Base-by-base conservation (phyloP, 2,329 filamentous ascomycete genomes). In the Reticulascus tulasneorum region DNA sequence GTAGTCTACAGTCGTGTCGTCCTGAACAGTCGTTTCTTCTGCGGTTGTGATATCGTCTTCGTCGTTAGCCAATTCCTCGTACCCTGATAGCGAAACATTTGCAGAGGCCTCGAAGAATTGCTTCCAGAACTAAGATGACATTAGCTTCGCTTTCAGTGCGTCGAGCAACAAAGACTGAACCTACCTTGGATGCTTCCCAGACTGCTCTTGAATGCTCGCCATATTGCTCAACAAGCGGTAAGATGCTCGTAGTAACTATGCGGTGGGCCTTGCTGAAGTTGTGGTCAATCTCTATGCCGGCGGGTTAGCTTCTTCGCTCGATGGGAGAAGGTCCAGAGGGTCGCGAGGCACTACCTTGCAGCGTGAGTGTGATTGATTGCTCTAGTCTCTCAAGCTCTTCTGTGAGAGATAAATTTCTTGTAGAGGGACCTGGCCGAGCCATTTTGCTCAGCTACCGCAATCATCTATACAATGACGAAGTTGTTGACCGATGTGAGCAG, bases 21-120 rank as follows among this genome's bases (percentile, higher is more conserved):
- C 75, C 26, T 75, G 71, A 38, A 77, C 66, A 1, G 73, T 73
- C 2, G 67, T 70, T 52, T 74, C 72, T 13, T 73, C 69, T 17
- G 59, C 63, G 2, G 54, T 65, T 30, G 60, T 67, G 38, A 54
- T 73, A 52, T 75, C 78, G n/a, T 84, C 81, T 3, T 71, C 67
- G 34, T 77, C 79, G 36, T 84, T 81, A 11, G 78, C 78, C 16
- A 81, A 73, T 55, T 94, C 90, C 56, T 95, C 91, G 60, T 98
- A 96, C 19, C 90, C 89, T 0, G 89, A 95, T 9, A 98, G 76
- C 9, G 91, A 95, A 18, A 98, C 91, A 54, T 98, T 97, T 58
- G 93, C 93, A 30, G 90, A 95, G 23, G 93, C 89, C 66, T 98
- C 93, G 63, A 98, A 98, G 70, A 98, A 98, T 69, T 97, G 90